A percentile compares a stretch with the other conserved stretches of the same genome.
Evolutionary conservation across 208 protist species (phyloP).

Genomic region (Leishmania major): DNA sequence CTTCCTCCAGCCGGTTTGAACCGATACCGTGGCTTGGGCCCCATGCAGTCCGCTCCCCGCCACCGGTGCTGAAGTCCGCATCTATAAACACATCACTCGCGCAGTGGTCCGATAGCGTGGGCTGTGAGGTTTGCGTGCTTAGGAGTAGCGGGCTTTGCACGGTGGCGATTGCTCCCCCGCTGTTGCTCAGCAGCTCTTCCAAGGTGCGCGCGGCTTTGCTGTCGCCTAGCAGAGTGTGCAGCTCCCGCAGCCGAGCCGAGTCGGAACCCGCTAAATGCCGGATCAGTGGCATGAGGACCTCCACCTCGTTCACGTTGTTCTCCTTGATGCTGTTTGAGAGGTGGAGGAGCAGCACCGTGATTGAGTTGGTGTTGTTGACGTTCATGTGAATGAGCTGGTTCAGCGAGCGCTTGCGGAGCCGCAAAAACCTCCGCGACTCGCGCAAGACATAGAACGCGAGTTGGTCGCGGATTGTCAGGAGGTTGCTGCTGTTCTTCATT

Average conservation of each 20-base stretch:
- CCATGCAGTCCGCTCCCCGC: conserved; percentile 5
- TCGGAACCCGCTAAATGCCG: conserved; percentile 51
- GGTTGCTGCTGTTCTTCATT: conserved; percentile 82
- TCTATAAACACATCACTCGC: conserved; percentile 26
- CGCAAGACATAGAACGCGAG: conserved; percentile 69
- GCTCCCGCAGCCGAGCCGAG: conserved; percentile 40
- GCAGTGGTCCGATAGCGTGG: conserved; percentile 13
- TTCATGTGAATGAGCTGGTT: conserved; percentile 76
- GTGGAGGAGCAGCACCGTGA: conserved; percentile 60
- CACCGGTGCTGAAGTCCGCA: conserved; percentile 16
- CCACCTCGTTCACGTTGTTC: conserved; percentile 77
- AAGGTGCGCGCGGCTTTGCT: conserved; percentile 31
- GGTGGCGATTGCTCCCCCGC: background rate
- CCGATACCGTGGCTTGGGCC: background rate
- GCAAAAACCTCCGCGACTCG: conserved; percentile 45
- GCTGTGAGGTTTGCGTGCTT: conserved; percentile 6
- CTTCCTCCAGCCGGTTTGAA: conserved; percentile 11
- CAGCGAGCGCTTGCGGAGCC: conserved; percentile 47
- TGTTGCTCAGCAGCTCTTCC: conserved; percentile 52
- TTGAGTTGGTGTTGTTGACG: conserved; percentile 53
- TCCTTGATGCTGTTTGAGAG: conserved; percentile 46
- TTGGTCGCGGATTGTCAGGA: conserved; percentile 80
- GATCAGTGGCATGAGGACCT: conserved; percentile 55
- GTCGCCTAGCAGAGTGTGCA: conserved; percentile 51
- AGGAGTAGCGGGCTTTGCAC: conserved; percentile 3